Percentiles rank a stretch among this genome's conserved stretches.
Conservation (phyloP, 2,329 filamentous ascomycete species). For the Monosporascus sp. region DNA sequence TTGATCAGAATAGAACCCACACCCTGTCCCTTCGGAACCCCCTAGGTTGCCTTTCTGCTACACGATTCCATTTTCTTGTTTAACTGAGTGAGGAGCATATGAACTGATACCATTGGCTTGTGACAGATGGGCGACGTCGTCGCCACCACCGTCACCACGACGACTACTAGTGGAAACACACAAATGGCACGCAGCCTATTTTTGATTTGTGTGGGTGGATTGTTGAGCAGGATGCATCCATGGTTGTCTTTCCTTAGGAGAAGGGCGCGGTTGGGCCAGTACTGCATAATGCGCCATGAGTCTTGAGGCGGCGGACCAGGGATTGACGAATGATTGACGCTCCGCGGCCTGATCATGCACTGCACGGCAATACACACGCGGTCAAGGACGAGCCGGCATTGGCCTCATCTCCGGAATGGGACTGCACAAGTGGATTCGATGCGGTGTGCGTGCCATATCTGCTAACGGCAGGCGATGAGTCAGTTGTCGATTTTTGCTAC, state of each 20-base stretch:
- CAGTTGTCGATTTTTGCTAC: no score
- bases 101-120: slow-evolving; percentile 34
- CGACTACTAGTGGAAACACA: slow-evolving; percentile 4
- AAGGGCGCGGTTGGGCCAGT: not conserved
- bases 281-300: no score
- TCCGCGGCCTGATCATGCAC: no score
- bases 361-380: no score
- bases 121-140: slow-evolving; percentile 36
- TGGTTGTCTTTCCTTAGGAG: not conserved
- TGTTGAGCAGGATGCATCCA: not conserved
- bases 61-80: slow-evolving; percentile 14
- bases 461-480: not conserved
- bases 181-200: not conserved
- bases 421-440: no score
- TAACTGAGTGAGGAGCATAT: slow-evolving; percentile 12
- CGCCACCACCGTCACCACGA: slow-evolving; percentile 19
- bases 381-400: no score
- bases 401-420: no score
- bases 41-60: slow-evolving; percentile 12
- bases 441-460: not conserved
- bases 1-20: not conserved
- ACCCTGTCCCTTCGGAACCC: slow-evolving; percentile 7
- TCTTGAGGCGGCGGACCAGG: no score
- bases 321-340: no score
- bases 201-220: not conserved